Percentiles rank a stretch among this genome's conserved stretches.
Evolutionary conservation across 2,329 filamentous ascomycete species (phyloP).

Genomic region (Cercospora sp.): DNA sequence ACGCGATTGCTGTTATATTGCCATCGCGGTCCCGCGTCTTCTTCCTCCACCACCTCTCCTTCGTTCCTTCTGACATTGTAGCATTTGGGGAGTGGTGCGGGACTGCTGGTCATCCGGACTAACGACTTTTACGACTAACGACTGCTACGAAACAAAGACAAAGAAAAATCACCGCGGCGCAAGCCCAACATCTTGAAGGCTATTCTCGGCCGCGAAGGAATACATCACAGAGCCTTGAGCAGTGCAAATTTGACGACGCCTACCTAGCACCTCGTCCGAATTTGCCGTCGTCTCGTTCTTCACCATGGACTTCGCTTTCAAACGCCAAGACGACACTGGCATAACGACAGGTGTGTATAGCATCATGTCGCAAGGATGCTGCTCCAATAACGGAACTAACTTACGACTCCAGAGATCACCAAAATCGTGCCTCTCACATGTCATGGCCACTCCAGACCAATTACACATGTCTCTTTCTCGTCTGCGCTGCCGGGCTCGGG

Average conservation of each 20-base stretch:
- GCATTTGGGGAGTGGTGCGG: background rate
- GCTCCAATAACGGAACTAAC: constrained; percentile 7
- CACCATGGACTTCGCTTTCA: constrained; percentile 40
- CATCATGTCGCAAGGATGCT: background rate
- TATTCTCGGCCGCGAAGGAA: background rate
- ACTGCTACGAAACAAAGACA: constrained; percentile 9
- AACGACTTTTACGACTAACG: constrained; percentile 12
- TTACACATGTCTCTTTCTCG: constrained; percentile 89
- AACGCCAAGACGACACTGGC: constrained; percentile 36
- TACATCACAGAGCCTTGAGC: background rate
- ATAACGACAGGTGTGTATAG: constrained; percentile 31
- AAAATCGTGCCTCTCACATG: constrained; percentile 85
- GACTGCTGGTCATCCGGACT: background rate
- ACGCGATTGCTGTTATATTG: constrained; percentile 2
- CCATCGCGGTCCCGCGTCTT: background rate
- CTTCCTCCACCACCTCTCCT: background rate
- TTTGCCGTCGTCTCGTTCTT: background rate
- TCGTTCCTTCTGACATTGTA: background rate
- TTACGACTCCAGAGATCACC: constrained; percentile 38
- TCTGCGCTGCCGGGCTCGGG: constrained; percentile 57
- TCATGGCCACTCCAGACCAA: constrained; percentile 88
- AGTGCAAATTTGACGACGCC: background rate
- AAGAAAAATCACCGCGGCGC: constrained; percentile 4
- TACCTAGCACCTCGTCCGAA: background rate
- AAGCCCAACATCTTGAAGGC: background rate